Evolutionary conservation across 2,329 filamentous ascomycete genomes (phyloP).

Genomic region (Raffaelea albimanens): DNA sequence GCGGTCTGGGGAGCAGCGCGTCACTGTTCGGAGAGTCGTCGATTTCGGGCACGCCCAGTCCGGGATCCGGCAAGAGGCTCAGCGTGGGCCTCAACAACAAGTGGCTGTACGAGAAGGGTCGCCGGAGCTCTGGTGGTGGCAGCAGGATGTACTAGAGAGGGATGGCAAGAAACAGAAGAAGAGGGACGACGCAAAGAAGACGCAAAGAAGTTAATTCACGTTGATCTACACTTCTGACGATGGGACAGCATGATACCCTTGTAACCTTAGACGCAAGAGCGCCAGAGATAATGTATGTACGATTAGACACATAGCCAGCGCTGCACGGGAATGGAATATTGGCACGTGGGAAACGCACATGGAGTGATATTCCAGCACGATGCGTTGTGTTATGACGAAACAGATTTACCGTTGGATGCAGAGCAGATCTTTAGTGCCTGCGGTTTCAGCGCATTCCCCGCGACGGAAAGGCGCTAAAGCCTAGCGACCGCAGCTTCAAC

Average conservation of each 20-base stretch:
- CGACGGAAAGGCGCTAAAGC: no score
- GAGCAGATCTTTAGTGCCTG: no score
- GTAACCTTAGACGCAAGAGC: conserved; percentile 1
- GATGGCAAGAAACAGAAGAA: neutral
- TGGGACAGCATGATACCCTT: conserved; percentile 6
- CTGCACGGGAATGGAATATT: no score
- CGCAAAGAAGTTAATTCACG: no score
- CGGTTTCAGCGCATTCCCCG: no score
- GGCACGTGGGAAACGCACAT: no score
- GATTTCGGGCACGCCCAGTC: conserved; percentile 57
- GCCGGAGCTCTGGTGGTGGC: conserved; percentile 38
- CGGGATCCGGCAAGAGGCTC: conserved; percentile 54
- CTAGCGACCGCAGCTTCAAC: no score
- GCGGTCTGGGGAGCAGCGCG: conserved; percentile 34
- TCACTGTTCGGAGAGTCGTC: conserved; percentile 40
- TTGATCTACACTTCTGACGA: neutral
- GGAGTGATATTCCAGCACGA: no score
- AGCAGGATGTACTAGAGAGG: neutral
- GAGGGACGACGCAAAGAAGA: no score
- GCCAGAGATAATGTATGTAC: neutral
- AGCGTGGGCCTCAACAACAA: conserved; percentile 80
- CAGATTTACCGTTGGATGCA: no score
- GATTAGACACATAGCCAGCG: neutral
- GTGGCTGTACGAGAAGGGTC: conserved; percentile 85
- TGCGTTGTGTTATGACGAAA: conserved; percentile 1